These are phyloP conservation scores for Lasiosphaeris hirsuta DNA, from an alignment of 495 filamentous ascomycete genomes.

Conservation along the genomic window DNA sequence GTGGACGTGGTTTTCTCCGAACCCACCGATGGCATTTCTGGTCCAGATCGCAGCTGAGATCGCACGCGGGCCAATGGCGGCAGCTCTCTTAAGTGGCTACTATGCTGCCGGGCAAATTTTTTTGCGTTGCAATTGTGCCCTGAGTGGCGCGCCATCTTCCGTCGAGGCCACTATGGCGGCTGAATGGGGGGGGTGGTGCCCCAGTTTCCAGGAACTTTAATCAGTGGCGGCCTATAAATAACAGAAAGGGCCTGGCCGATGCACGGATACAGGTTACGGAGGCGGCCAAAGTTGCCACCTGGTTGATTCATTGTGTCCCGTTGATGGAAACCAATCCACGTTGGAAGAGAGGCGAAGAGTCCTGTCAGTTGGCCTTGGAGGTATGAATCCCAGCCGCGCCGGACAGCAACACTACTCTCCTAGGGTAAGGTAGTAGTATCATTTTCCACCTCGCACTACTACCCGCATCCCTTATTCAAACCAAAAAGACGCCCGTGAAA, in stretches of 20 bases:
- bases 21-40: not conserved
- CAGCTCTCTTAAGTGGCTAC: not conserved
- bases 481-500: too few species aligned
- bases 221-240: constrained; percentile 19
- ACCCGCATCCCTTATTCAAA: too few species aligned
- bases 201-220: constrained; percentile 16
- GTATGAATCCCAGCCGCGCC: not conserved
- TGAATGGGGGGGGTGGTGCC: constrained; percentile 14
- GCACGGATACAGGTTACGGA: not conserved
- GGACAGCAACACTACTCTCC: not conserved
- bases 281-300: not conserved
- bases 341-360: not conserved
- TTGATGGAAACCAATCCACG: not conserved
- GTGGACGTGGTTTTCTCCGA: not conserved
- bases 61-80: constrained; percentile 1
- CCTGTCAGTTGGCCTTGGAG: not conserved
- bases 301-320: not conserved
- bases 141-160: constrained; percentile 16
- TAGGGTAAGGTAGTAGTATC: too few species aligned
- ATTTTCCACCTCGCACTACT: too few species aligned
- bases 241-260: not conserved
- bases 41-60: constrained; percentile 1
- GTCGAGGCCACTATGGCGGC: constrained; percentile 8
- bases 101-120: constrained; percentile 16
- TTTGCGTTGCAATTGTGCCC: constrained; percentile 9